Conservation (phyloP, 345 rosid genomes). For the Pugionium cornutum region DNA sequence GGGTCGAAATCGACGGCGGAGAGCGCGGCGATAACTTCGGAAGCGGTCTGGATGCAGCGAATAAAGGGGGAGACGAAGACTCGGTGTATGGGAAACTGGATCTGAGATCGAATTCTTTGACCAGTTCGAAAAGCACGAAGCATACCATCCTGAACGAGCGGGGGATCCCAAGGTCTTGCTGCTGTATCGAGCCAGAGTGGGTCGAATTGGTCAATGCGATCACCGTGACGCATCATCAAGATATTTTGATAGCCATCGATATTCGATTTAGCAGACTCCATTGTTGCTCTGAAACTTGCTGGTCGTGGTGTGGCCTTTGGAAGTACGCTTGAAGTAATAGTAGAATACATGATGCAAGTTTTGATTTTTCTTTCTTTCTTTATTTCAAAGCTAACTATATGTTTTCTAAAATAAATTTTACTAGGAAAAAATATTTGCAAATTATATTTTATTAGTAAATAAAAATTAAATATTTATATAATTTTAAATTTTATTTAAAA, state of each 20-base stretch:
- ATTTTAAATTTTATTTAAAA: too few species aligned
- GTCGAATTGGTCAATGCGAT: slow-evolving; percentile 61
- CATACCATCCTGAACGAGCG: slow-evolving; percentile 50
- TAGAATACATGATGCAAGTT: not conserved
- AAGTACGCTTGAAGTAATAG: too few species aligned
- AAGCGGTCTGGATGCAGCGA: slow-evolving; percentile 83
- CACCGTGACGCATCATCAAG: slow-evolving; percentile 83
- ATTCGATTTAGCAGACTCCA: slow-evolving; percentile 12
- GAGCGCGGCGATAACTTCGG: slow-evolving; percentile 53
- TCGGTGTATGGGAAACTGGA: slow-evolving; percentile 70
- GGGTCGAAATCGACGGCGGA: slow-evolving; percentile 46
- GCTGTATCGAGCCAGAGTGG: slow-evolving; percentile 57
- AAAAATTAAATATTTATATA: too few species aligned
- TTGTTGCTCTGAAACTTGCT: slow-evolving; percentile 19
- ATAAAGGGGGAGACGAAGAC: slow-evolving; percentile 76
- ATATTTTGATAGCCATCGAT: slow-evolving; percentile 47
- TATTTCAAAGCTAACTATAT: too few species aligned
- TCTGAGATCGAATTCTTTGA: slow-evolving; percentile 41
- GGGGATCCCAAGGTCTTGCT: slow-evolving; percentile 78
- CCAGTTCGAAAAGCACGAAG: slow-evolving; percentile 54
- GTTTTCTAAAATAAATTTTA: too few species aligned
- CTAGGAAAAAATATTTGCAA: too few species aligned
- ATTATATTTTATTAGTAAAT: too few species aligned
- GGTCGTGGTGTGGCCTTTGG: slow-evolving; percentile 7
- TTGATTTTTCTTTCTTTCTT: not conserved